Evolutionary conservation across 1,284 basidiomycete genomes (phyloP).

Genomic region (Pseudozyma flocculosa): DNA sequence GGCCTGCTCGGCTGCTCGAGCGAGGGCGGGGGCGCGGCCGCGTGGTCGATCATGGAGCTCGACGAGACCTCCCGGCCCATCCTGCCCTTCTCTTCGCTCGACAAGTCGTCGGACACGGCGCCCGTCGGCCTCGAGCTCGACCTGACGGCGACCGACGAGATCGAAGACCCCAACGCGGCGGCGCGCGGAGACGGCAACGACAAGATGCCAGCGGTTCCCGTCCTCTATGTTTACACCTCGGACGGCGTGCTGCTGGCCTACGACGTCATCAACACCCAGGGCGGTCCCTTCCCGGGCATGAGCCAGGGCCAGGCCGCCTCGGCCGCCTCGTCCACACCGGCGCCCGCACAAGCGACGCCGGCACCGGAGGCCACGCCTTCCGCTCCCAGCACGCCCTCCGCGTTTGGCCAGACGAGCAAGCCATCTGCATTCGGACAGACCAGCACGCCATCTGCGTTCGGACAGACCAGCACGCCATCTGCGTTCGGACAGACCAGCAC

Average conservation of each 20-base stretch:
- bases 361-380: constrained; percentile 1
- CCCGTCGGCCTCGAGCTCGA: constrained; percentile 72
- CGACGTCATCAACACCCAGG: constrained; percentile 67
- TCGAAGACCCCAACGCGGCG: constrained; percentile 65
- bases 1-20: constrained; percentile 66
- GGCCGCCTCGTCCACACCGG: constrained; percentile 4
- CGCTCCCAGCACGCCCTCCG: constrained; percentile 7
- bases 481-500: constrained; percentile 17
- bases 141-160: constrained; percentile 65
- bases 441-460: constrained; percentile 32
- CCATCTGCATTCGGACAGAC: constrained; percentile 33
- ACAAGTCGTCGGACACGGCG: constrained; percentile 72
- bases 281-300: constrained; percentile 61
- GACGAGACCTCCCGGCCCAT: constrained; percentile 72
- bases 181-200: constrained; percentile 60
- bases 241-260: constrained; percentile 78
- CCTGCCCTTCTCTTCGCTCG: constrained; percentile 66
- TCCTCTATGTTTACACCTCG: constrained; percentile 74
- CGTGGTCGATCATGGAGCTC: constrained; percentile 72
- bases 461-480: constrained; percentile 10
- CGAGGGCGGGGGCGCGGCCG: constrained; percentile 55
- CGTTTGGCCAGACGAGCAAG: constrained; percentile 22
- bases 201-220: constrained; percentile 63
- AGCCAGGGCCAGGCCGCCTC: constrained; percentile 22
- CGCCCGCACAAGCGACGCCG: constrained; percentile 5